Conservation (phyloP, 495 filamentous ascomycete genomes). For the Penicillium angulare region DNA sequence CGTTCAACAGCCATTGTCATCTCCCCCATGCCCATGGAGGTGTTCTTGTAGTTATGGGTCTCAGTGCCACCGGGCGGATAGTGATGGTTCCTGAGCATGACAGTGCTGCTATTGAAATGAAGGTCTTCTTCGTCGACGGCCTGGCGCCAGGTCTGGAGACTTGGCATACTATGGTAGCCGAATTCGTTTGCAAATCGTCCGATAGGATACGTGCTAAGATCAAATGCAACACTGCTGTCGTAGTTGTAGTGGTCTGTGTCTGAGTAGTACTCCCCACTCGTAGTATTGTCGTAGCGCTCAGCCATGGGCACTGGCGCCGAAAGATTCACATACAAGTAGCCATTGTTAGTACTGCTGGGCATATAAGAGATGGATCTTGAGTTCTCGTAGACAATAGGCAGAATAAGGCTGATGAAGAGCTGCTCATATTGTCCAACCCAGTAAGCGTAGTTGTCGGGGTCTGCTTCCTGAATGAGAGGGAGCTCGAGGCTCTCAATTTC, state of each 20-base stretch:
- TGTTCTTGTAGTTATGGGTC: conserved; percentile 38
- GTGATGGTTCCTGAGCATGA: conserved; percentile 66
- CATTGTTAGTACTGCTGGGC: conserved; percentile 65
- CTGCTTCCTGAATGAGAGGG: conserved; percentile 36
- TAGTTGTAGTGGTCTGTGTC: conserved; percentile 74
- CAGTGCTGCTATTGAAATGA: conserved; percentile 58
- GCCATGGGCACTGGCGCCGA: conserved; percentile 56
- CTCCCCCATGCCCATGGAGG: conserved; percentile 53
- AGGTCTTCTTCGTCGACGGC: conserved; percentile 51
- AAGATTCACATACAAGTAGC: conserved; percentile 58
- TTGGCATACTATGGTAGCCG: conserved; percentile 67
- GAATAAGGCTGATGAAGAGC: conserved; percentile 59
- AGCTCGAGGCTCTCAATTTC: conserved; percentile 62
- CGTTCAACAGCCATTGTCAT: conserved; percentile 61
- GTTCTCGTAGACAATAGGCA: conserved; percentile 63
- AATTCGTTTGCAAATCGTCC: conserved; percentile 69
- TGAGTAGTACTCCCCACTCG: conserved; percentile 57
- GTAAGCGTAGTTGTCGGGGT: conserved; percentile 44
- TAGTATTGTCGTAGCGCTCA: conserved; percentile 60
- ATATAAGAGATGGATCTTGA: conserved; percentile 65
- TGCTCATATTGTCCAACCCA: conserved; percentile 59
- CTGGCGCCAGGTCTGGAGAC: conserved; percentile 59
- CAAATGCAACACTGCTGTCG: conserved; percentile 53
- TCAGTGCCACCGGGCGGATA: conserved; percentile 50
- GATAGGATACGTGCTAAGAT: conserved; percentile 55